phyloP scores from a whole-genome alignment of 2,329 filamentous ascomycete genomes.

The Claviceps maximensis region DNA sequence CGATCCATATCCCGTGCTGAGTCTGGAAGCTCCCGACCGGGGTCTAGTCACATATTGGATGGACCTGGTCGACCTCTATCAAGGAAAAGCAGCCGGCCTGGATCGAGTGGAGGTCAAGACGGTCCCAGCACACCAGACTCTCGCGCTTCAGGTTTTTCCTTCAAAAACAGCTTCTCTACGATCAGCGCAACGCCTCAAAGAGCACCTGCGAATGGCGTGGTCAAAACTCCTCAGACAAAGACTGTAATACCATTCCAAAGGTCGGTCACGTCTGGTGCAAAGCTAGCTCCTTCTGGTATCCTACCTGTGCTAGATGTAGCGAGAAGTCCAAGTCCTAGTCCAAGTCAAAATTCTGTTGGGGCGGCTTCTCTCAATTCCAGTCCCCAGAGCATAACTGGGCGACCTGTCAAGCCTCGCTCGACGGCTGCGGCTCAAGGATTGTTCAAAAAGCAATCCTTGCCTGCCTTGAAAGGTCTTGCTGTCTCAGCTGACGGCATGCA shows the following conservation, averaged over 20 bases:
- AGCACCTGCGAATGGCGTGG: conserved; percentile 8
- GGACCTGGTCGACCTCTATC: conserved; percentile 39
- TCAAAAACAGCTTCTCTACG: conserved; percentile 28
- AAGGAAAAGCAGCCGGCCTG: conserved; percentile 38
- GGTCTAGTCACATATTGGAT: conserved; percentile 50
- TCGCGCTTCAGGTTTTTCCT: conserved; percentile 30
- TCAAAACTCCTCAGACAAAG: conserved; percentile 15
- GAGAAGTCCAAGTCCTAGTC: conserved; percentile 26
- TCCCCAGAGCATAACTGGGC: conserved; percentile 33
- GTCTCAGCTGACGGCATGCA: neutral
- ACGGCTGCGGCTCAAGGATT: conserved; percentile 40
- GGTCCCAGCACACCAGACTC: conserved; percentile 25
- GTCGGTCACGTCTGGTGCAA: conserved; percentile 11
- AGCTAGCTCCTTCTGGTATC: conserved; percentile 14
- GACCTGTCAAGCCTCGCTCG: conserved; percentile 35
- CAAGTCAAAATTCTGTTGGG: conserved; percentile 20
- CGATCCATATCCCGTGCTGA: conserved; percentile 38
- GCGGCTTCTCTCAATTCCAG: conserved; percentile 24
- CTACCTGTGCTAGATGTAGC: conserved; percentile 12
- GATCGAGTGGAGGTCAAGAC: conserved; percentile 38
- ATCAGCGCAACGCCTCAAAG: conserved; percentile 32
- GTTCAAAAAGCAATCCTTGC: conserved; percentile 41
- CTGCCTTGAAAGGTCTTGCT: conserved; percentile 21
- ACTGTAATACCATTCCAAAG: conserved; percentile 12
- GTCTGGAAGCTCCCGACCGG: conserved; percentile 33